These are phyloP conservation scores for Mayamaea pseudoterrestris DNA, from an alignment of 108 stramenopile genomes.

Conservation along the genomic window DNA sequence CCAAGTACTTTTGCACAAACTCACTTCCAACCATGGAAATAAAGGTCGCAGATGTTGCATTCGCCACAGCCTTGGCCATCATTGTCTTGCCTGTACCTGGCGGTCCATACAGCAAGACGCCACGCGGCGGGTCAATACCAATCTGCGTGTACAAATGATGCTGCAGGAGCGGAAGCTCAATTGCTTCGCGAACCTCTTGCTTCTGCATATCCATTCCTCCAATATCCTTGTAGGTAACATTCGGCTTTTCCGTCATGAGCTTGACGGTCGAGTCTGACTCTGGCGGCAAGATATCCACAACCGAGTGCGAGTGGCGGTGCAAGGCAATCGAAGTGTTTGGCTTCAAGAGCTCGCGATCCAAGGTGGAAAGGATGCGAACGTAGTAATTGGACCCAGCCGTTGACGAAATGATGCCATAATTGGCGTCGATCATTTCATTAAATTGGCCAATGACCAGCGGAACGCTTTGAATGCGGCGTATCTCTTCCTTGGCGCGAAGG, in stretches of 20 bases:
- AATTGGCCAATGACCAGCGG: slow-evolving; percentile 99
- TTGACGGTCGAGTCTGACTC: slow-evolving; percentile 98
- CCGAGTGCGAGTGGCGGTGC: slow-evolving; percentile 95
- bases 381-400: slow-evolving; percentile 97
- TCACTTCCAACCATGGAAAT: slow-evolving; percentile 98
- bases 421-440: slow-evolving; percentile 99
- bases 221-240: slow-evolving; percentile 97
- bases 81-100: slow-evolving; percentile 95
- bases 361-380: slow-evolving; percentile 92
- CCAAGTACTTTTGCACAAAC: slow-evolving; percentile 99
- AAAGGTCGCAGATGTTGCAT: slow-evolving; percentile 96
- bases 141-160: slow-evolving; percentile 98
- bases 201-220: slow-evolving; percentile 99
- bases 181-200: slow-evolving; percentile 97
- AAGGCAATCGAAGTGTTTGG: slow-evolving; percentile 96
- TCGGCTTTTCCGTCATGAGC: slow-evolving; percentile 98
- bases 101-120: slow-evolving; percentile 93
- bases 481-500: slow-evolving; percentile 95
- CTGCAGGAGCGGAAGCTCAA: slow-evolving; percentile 95
- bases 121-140: slow-evolving; percentile 99
- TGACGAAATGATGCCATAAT: slow-evolving; percentile 92
- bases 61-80: slow-evolving; percentile 99
- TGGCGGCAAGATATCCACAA: slow-evolving; percentile 97
- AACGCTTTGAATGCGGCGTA: slow-evolving; percentile 95
- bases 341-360: slow-evolving; percentile 95